Evolutionary conservation across 2,329 filamentous ascomycete species (phyloP).

Genomic region (Pseudogymnoascus sp.): DNA sequence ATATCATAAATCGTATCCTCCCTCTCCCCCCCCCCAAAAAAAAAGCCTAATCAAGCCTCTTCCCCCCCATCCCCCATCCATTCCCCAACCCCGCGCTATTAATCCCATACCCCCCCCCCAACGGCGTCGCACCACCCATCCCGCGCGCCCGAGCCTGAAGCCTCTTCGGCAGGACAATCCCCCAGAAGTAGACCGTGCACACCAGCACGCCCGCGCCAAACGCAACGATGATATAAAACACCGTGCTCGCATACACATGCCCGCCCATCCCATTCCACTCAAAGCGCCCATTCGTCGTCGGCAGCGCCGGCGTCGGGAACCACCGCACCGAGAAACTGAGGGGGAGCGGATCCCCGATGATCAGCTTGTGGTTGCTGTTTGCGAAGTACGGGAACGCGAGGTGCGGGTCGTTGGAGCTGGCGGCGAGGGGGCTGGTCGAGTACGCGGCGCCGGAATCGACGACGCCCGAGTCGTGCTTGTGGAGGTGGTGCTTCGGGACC

Average conservation of each 20-base stretch:
- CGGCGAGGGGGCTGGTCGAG: slow-evolving; percentile 60
- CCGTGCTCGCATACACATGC: slow-evolving; percentile 53
- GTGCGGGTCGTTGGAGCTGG: slow-evolving; percentile 38
- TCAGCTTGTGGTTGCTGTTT: slow-evolving; percentile 37
- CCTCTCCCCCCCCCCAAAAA: no score
- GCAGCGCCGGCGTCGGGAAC: slow-evolving; percentile 69
- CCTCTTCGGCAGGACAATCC: slow-evolving; percentile 45
- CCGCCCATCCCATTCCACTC: slow-evolving; percentile 59
- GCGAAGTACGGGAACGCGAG: not conserved
- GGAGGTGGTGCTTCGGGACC: slow-evolving; percentile 50
- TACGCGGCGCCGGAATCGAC: slow-evolving; percentile 85
- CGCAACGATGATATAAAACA: slow-evolving; percentile 53
- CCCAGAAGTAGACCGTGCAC: slow-evolving; percentile 52
- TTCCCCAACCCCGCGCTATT: slow-evolving; percentile 19
- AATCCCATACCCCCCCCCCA: slow-evolving; percentile 15
- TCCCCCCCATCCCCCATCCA: slow-evolving; percentile 19
- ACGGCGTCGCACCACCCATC: slow-evolving; percentile 21
- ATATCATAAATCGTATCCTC: slow-evolving; percentile 4
- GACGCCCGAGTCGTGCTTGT: slow-evolving; percentile 63
- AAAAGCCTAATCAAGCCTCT: slow-evolving; percentile 9
- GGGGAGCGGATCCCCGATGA: slow-evolving; percentile 80
- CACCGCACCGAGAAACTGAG: slow-evolving; percentile 75
- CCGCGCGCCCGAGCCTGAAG: slow-evolving; percentile 17
- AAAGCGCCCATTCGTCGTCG: slow-evolving; percentile 55
- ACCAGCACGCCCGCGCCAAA: slow-evolving; percentile 48